Conservation (phyloP, 345 rosid species). For the Eucalyptus pauciflora region DNA sequence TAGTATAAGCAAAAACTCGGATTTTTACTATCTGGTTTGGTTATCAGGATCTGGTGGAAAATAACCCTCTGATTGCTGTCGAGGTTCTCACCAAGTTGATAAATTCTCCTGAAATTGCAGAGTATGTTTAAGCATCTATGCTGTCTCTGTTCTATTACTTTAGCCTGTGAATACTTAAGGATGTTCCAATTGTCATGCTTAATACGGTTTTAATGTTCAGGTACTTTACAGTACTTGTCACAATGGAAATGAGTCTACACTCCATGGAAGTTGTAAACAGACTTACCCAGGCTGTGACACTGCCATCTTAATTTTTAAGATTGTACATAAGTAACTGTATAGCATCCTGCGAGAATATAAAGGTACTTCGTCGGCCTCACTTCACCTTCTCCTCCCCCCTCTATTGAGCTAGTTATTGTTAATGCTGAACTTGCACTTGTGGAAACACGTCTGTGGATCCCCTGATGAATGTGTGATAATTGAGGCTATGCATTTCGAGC, state of each 20-base stretch:
- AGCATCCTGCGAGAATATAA: constrained; percentile 81
- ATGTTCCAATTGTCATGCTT: not conserved
- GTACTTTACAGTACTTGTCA: constrained; percentile 77
- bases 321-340: constrained; percentile 94
- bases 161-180: not conserved
- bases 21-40: constrained; percentile 1
- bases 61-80: constrained; percentile 88
- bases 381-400: not conserved
- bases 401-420: too few species aligned
- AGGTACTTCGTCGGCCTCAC: constrained; percentile 25
- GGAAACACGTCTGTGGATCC: too few species aligned
- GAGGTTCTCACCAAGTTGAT: constrained; percentile 87
- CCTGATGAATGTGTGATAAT: too few species aligned
- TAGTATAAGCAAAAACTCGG: not conserved
- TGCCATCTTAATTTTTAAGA: constrained; percentile 86
- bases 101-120: constrained; percentile 68
- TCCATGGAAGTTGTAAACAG: constrained; percentile 99
- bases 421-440: too few species aligned
- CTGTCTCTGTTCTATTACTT: not conserved
- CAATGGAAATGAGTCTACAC: constrained; percentile 96
- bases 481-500: too few species aligned
- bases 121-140: constrained; percentile 36
- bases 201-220: constrained; percentile 14
- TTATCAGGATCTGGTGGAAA: constrained; percentile 88
- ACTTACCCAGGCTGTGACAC: constrained; percentile 88